A percentile compares a stretch with the other conserved stretches of the same genome.
Evolutionary conservation across 331 rosid genomes (phyloP).

Genomic region (Malus hybrid): DNA sequence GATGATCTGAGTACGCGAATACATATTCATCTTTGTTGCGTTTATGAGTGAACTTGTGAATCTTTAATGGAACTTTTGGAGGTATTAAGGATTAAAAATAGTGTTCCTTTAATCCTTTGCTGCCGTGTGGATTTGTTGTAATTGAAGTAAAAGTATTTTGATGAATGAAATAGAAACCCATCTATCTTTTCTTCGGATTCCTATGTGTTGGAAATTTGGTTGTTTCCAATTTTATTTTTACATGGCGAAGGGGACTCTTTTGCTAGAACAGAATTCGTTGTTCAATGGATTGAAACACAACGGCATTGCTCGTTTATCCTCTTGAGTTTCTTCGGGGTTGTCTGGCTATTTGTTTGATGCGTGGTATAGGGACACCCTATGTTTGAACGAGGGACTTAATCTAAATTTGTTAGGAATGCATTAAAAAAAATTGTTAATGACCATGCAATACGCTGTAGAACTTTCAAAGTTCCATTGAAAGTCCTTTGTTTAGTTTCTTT

Average conservation of each 20-base stretch:
- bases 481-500: neutral
- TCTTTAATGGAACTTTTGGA: too few relatives aligned
- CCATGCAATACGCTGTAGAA: neutral
- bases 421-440: neutral
- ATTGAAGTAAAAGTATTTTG: neutral
- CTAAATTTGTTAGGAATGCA: neutral
- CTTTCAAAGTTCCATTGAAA: neutral
- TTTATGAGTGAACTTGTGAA: too few relatives aligned
- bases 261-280: neutral
- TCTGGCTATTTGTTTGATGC: neutral
- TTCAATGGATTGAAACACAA: neutral
- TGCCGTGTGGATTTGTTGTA: neutral
- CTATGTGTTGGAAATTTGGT: neutral
- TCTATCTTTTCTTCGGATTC: neutral
- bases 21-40: too few relatives aligned
- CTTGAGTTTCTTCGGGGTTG: neutral
- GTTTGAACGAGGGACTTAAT: neutral
- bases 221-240: neutral
- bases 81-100: neutral
- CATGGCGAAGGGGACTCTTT: neutral
- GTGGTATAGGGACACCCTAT: neutral
- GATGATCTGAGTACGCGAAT: too few relatives aligned
- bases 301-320: neutral
- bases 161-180: neutral
- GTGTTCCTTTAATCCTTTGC: neutral